Conservation (phyloP, 495 filamentous ascomycete species). For the Talaromyces borbonicus region DNA sequence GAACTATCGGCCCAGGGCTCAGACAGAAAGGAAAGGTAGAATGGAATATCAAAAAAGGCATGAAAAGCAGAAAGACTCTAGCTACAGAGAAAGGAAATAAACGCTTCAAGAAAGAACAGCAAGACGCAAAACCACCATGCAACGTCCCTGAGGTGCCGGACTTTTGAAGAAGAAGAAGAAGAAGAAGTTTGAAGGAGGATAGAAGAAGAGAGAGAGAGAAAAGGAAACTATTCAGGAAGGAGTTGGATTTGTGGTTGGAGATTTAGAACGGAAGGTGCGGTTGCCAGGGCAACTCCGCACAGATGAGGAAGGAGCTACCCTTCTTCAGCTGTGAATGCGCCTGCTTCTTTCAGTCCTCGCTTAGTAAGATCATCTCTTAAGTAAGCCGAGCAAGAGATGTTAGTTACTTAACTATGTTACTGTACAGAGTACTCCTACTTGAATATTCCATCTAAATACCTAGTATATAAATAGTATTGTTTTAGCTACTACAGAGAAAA, state of each 20-base stretch:
- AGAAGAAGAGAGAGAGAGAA: conserved; percentile 4
- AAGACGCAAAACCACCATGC: background rate
- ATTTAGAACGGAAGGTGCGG: conserved; percentile 2
- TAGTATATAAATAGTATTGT: no score
- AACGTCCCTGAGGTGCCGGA: no score
- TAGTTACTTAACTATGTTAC: no score
- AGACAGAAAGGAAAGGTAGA: conserved; percentile 10
- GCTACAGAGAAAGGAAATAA: conserved; percentile 3
- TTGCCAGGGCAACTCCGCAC: conserved; percentile 10
- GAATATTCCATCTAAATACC: no score
- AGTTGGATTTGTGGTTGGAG: conserved; percentile 5
- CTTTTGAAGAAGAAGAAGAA: conserved; percentile 15
- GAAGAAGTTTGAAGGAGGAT: conserved; percentile 8
- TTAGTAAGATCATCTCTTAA: no score
- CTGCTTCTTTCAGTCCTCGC: background rate
- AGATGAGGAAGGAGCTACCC: background rate
- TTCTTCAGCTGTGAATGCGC: background rate
- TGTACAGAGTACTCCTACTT: no score
- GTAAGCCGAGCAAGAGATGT: no score
- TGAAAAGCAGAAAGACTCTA: background rate
- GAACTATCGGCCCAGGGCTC: conserved; percentile 2
- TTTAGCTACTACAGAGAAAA: no score
- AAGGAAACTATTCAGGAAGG: background rate
- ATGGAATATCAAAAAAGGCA: background rate
- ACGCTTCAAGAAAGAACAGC: conserved; percentile 10